Base-by-base conservation (phyloP, 164 flowering plant genomes). In the Vitis riparia region DNA sequence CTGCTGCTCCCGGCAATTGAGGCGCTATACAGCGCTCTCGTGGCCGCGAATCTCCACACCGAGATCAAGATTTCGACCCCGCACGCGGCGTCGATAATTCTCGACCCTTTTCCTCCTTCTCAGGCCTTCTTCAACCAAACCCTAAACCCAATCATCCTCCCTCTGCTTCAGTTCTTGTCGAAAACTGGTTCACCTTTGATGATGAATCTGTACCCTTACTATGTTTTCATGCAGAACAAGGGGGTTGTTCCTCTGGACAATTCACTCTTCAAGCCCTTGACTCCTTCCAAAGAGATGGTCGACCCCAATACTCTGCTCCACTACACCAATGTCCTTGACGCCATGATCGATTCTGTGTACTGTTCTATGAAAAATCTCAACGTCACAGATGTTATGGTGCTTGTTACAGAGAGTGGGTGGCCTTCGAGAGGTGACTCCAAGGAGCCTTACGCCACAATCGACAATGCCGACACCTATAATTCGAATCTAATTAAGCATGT, bases 121-220 rank as follows among this genome's bases (percentile, higher is more conserved):
- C 99, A 95, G 65, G 92, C 99, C 15, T 95, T 87, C 71, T 95
- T 95, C 71, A 95, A 95, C 55, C 90, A 89, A 59, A 80, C 89
- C 73, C 76, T 87, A 48, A 68, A 75, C 23, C 79, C 85, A 8
- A 64, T 84, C 47, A 65, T 95, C 55, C 75, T 80, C 15, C 90
- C 89, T 37, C 68, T 95, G 73, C 75, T 93, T 55, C 84, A 80
- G 63, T 95, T 95, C 77, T 59, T 85, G 52, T 88, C 93, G 0
- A 83, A 76, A 68, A 95, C 97, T 0, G 78, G 75, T 9, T 79
- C 99, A 8, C 97, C 97, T 0, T 60, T 95, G 65, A 95, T 95
- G 99, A 86, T 95, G 89, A 95, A 95, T 68, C 77, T 95, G 67
- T 95, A 95, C 63, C 98, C 99, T 37, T 95, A 95, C 70, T 95